These are phyloP conservation scores for Eleusine indica DNA, from an alignment of 176 grass and related monocot species.

Conservation along the genomic window DNA sequence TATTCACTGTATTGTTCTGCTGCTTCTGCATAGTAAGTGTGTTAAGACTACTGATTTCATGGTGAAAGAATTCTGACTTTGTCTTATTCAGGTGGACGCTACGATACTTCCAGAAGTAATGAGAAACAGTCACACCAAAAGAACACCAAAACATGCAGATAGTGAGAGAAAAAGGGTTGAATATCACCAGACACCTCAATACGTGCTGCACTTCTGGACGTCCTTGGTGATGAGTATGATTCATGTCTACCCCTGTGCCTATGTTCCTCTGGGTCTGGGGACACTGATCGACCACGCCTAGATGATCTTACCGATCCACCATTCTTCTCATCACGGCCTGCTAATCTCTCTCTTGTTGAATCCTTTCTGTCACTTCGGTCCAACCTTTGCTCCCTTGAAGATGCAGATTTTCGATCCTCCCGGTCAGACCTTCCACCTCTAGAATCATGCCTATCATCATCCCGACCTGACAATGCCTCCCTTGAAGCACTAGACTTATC, in stretches of 20 bases:
- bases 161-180: background rate
- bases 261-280: conserved; percentile 61
- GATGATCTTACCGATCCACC: conserved; percentile 50
- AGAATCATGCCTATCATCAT: conserved; percentile 44
- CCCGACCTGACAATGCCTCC: conserved; percentile 19
- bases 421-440: conserved; percentile 42
- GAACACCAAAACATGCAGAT: background rate
- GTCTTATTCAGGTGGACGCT: conserved; percentile 10
- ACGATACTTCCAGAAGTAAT: conserved; percentile 7
- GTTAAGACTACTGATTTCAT: conserved; percentile 1
- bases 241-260: conserved; percentile 38
- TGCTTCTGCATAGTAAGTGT: conserved; percentile 1
- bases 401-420: conserved; percentile 37
- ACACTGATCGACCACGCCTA: conserved; percentile 49
- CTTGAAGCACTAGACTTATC: conserved; percentile 48
- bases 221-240: conserved; percentile 53
- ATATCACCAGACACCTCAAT: conserved; percentile 75
- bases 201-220: conserved; percentile 45
- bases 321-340: conserved; percentile 41
- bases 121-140: conserved; percentile 22
- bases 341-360: conserved; percentile 39
- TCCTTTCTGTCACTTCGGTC: conserved; percentile 41
- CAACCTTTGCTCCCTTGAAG: conserved; percentile 47
- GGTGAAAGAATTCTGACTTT: background rate
- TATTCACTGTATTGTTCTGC: conserved; percentile 3